phyloP scores from a whole-genome alignment of 2,329 filamentous ascomycete genomes.

The Chaetomium strumarium region DNA sequence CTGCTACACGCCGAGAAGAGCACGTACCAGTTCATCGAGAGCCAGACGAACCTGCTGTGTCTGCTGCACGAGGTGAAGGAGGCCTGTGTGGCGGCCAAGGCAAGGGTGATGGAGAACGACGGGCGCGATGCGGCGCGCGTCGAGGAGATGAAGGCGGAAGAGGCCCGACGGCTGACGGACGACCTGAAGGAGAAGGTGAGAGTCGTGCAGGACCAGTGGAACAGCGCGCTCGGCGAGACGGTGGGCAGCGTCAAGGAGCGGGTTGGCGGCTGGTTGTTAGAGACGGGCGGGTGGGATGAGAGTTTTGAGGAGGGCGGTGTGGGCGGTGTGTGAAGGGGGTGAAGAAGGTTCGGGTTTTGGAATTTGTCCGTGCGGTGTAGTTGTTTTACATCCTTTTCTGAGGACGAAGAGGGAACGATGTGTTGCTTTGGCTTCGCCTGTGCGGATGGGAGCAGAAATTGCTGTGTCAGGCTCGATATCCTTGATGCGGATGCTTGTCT shows the following conservation, averaged over 20 bases:
- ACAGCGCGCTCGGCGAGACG: conserved; percentile 73
- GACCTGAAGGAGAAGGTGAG: conserved; percentile 92
- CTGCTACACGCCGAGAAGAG: conserved; percentile 85
- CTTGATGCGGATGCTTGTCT: not conserved
- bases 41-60: conserved; percentile 84
- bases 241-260: conserved; percentile 67
- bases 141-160: conserved; percentile 54
- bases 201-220: conserved; percentile 87
- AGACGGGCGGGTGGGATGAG: conserved; percentile 86
- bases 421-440: not conserved
- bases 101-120: conserved; percentile 59
- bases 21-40: conserved; percentile 95
- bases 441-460: not conserved
- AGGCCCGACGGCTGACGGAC: conserved; percentile 67
- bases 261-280: conserved; percentile 66
- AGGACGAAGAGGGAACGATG: not conserved
- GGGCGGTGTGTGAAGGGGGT: conserved; percentile 36
- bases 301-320: conserved; percentile 55
- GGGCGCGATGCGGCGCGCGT: conserved; percentile 41
- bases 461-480: not conserved
- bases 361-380: not conserved
- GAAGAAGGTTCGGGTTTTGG: not conserved
- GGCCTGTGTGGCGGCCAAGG: conserved; percentile 64
- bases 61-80: conserved; percentile 86
- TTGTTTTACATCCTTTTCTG: not conserved